Percentiles rank a stretch among this genome's conserved stretches.
Evolutionary conservation across 169 alveolate species (phyloP).

Genomic region (Babesia gibsoni): DNA sequence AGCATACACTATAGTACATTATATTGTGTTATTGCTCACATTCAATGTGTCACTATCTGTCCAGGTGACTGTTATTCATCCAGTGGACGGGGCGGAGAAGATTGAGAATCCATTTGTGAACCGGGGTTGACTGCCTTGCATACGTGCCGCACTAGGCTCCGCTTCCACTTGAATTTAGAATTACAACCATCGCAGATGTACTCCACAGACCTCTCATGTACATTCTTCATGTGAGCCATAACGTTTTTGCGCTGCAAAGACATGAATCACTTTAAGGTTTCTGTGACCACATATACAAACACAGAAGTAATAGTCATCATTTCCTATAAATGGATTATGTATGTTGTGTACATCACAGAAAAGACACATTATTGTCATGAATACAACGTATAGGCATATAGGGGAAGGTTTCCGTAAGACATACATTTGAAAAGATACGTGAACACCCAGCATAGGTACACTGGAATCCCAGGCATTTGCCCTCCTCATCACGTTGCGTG

Average conservation of each 20-base stretch:
- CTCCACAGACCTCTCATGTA: neutral
- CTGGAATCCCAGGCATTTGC: neutral
- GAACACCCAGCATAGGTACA: constrained; percentile 54
- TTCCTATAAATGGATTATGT: too few relatives aligned
- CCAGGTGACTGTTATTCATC: constrained; percentile 78
- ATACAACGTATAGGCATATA: too few relatives aligned
- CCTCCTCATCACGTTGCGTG: neutral
- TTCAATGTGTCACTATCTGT: neutral
- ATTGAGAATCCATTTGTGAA: constrained; percentile 78
- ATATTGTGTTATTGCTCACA: neutral
- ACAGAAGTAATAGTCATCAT: too few relatives aligned
- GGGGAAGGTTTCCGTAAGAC: too few relatives aligned
- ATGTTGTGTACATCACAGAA: too few relatives aligned
- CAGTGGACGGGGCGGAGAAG: constrained; percentile 84
- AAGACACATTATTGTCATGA: too few relatives aligned
- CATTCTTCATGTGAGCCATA: constrained; percentile 11
- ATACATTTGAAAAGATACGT: constrained; percentile 46
- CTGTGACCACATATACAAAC: too few relatives aligned
- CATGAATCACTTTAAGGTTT: too few relatives aligned
- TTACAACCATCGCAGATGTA: constrained; percentile 49
- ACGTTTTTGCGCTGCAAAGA: constrained; percentile 40
- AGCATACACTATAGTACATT: neutral
- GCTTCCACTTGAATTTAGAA: constrained; percentile 30
- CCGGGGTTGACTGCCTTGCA: constrained; percentile 33
- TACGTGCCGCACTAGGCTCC: constrained; percentile 21